Percentiles rank a stretch among this genome's conserved stretches.
Evolutionary conservation across 805 yeast species (phyloP).

Genomic region (Myxozyma sirexii): DNA sequence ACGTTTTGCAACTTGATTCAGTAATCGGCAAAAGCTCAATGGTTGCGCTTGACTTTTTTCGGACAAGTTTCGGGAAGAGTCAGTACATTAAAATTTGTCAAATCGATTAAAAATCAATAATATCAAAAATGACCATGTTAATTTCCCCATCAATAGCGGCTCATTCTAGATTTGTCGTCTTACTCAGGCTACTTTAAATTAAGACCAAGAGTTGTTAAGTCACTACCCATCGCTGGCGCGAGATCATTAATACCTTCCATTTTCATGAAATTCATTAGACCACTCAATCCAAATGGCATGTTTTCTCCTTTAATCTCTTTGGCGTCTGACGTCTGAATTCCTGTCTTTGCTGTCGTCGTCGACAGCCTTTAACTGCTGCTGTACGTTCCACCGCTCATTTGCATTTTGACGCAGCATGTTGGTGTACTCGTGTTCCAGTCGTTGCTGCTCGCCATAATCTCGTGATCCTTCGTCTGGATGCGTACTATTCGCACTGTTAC

Average conservation of each 20-base stretch:
- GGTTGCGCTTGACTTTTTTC: too few species aligned
- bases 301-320: slow-evolving; percentile 49
- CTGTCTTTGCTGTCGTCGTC: not conserved
- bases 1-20: too few species aligned
- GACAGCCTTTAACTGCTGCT: not conserved
- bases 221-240: slow-evolving; percentile 73
- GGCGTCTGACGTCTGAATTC: not conserved
- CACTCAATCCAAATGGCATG: slow-evolving; percentile 66
- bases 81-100: too few species aligned
- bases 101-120: too few species aligned
- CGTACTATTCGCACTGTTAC: not conserved
- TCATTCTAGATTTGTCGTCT: too few species aligned
- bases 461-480: slow-evolving; percentile 12
- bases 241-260: slow-evolving; percentile 64
- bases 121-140: too few species aligned
- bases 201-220: slow-evolving; percentile 66
- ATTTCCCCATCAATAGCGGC: too few species aligned
- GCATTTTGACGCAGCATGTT: slow-evolving; percentile 12
- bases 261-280: slow-evolving; percentile 59
- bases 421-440: slow-evolving; percentile 15
- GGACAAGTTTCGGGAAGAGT: too few species aligned
- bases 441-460: slow-evolving; percentile 16
- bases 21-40: too few species aligned
- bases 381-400: slow-evolving; percentile 4
- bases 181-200: slow-evolving; percentile 52